phyloP scores from a whole-genome alignment of 192 early-diverging fungal genomes.

The Glomus cerebriforme region DNA sequence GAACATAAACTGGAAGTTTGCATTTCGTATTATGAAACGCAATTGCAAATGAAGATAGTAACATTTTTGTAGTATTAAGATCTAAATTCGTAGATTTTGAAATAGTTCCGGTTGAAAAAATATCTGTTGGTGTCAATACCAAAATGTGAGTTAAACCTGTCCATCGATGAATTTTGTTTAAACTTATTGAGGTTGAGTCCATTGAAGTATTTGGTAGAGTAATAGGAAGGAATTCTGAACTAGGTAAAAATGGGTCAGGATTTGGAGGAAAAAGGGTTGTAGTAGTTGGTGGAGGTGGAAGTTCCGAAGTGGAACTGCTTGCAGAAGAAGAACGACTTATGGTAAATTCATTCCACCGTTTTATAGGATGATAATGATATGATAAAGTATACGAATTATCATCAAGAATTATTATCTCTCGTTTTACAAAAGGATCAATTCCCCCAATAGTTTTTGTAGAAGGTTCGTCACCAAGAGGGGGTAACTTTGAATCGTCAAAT shows the following conservation, averaged over 20 bases:
- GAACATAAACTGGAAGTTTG: constrained; percentile 63
- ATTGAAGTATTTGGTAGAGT: constrained; percentile 27
- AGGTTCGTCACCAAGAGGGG: constrained; percentile 35
- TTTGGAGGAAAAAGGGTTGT: constrained; percentile 3
- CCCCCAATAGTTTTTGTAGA: background rate
- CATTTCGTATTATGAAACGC: constrained; percentile 69
- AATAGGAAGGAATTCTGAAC: constrained; percentile 43
- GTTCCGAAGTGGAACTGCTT: constrained; percentile 20
- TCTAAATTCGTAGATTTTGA: constrained; percentile 53
- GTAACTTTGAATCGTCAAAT: constrained; percentile 44
- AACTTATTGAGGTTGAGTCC: constrained; percentile 32
- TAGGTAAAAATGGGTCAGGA: constrained; percentile 41
- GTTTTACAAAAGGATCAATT: constrained; percentile 21
- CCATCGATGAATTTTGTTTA: constrained; percentile 72
- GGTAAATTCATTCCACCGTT: constrained; percentile 38
- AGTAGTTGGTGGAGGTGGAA: constrained; percentile 12
- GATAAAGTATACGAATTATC: constrained; percentile 40
- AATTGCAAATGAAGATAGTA: constrained; percentile 69
- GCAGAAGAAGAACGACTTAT: constrained; percentile 45
- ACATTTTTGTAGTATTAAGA: constrained; percentile 58
- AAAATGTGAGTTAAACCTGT: constrained; percentile 59
- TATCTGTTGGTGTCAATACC: constrained; percentile 43
- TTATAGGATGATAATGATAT: constrained; percentile 45
- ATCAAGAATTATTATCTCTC: constrained; percentile 40
- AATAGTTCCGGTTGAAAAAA: constrained; percentile 32